Conservation (phyloP, 192 early-diverging fungal species). For the Gamsiella multidivaricata region DNA sequence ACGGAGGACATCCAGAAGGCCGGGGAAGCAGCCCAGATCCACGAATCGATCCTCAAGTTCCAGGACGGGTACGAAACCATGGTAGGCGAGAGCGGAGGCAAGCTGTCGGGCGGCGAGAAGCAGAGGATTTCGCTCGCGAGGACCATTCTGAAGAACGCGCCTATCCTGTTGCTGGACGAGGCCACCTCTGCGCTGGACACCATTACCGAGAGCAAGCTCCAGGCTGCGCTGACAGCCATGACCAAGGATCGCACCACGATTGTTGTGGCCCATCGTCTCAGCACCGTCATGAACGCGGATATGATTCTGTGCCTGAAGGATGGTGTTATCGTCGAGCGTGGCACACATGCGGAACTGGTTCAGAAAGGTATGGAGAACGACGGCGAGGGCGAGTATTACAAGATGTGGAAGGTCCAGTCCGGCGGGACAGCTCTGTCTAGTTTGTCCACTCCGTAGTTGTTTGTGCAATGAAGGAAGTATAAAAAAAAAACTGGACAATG, state of each 20-base stretch:
- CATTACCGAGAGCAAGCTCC: constrained; percentile 80
- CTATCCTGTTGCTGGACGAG: constrained; percentile 88
- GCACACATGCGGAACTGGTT: constrained; percentile 83
- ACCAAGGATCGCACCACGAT: constrained; percentile 85
- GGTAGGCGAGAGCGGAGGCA: constrained; percentile 85
- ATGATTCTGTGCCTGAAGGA: constrained; percentile 84
- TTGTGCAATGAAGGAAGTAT: too few species aligned
- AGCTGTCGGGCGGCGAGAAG: constrained; percentile 93
- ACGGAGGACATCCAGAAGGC: constrained; percentile 66
- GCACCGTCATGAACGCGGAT: constrained; percentile 86
- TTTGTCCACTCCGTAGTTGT: too few species aligned
- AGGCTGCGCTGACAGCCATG: constrained; percentile 77
- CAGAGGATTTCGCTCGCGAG: constrained; percentile 95
- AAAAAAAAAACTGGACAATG: too few species aligned
- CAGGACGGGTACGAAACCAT: constrained; percentile 86
- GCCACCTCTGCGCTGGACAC: constrained; percentile 89
- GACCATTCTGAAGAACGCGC: constrained; percentile 86
- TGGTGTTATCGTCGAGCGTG: constrained; percentile 82
- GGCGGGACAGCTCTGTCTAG: constrained; percentile 62
- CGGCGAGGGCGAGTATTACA: constrained; percentile 75
- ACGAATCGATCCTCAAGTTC: constrained; percentile 75
- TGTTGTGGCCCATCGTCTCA: constrained; percentile 85
- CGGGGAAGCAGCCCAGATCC: constrained; percentile 74
- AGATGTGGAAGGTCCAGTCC: constrained; percentile 93
- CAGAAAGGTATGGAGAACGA: constrained; percentile 40